Conservation (phyloP, 2,329 filamentous ascomycete genomes). For the Fusarium decemcellulare region DNA sequence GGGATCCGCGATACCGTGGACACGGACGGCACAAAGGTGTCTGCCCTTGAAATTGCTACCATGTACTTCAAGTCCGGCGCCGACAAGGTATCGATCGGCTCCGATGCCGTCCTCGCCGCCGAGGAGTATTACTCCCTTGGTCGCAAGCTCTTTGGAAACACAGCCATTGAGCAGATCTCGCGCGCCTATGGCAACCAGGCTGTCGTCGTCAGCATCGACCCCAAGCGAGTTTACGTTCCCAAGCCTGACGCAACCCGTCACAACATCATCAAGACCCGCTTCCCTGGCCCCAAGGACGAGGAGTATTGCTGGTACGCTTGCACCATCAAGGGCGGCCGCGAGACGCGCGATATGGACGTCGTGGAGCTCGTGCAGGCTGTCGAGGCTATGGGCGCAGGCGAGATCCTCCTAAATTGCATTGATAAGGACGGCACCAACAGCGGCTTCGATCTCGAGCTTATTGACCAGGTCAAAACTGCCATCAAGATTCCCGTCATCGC, state of each 20-base stretch:
- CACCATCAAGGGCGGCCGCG: constrained; percentile 94
- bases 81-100: constrained; percentile 97
- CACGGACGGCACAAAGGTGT: constrained; percentile 87
- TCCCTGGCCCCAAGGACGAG: constrained; percentile 82
- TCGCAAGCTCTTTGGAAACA: constrained; percentile 80
- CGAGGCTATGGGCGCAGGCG: constrained; percentile 94
- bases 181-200: constrained; percentile 95
- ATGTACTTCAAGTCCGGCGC: constrained; percentile 98
- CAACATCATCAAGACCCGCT: constrained; percentile 77
- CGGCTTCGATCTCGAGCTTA: constrained; percentile 94
- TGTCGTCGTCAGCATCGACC: constrained; percentile 95
- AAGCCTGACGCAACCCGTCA: constrained; percentile 80
- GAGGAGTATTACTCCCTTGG: constrained; percentile 88
- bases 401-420: constrained; percentile 97
- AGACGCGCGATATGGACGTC: constrained; percentile 94
- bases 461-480: constrained; percentile 87
- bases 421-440: constrained; percentile 96
- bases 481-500: constrained; percentile 96
- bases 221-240: constrained; percentile 89
- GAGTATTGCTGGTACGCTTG: constrained; percentile 96
- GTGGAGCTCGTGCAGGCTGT: constrained; percentile 89
- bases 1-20: constrained; percentile 95
- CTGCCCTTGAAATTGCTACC: constrained; percentile 91
- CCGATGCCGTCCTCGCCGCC: constrained; percentile 92
- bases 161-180: constrained; percentile 96